These are phyloP conservation scores for Daldinia childiae DNA, from an alignment of 495 filamentous ascomycete species.

Conservation along the genomic window DNA sequence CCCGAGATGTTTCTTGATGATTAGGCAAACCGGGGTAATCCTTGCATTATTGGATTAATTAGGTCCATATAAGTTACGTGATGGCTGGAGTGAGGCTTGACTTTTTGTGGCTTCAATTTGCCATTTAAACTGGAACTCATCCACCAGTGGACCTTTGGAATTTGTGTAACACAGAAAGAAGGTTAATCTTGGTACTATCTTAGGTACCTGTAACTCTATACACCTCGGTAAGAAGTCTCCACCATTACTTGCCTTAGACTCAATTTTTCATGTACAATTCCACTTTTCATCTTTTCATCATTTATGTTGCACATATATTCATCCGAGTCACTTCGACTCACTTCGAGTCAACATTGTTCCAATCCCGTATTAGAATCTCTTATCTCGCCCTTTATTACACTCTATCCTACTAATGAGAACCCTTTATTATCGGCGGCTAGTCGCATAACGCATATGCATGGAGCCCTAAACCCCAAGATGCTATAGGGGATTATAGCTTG, in stretches of 20 bases:
- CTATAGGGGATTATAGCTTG: slow-evolving; percentile 25
- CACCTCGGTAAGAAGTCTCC: neutral
- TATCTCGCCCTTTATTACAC: slow-evolving; percentile 18
- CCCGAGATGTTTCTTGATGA: slow-evolving; percentile 37
- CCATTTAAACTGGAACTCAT: neutral
- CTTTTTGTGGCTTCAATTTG: neutral
- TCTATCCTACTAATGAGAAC: slow-evolving; percentile 27
- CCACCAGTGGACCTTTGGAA: neutral
- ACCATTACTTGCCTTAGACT: neutral
- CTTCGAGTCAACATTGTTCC: neutral
- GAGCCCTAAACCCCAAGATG: slow-evolving; percentile 21
- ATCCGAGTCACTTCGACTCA: slow-evolving; percentile 1
- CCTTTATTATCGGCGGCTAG: slow-evolving; percentile 40
- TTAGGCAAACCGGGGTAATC: neutral
- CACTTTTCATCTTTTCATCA: slow-evolving; percentile 1
- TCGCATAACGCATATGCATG: slow-evolving; percentile 45
- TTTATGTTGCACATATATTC: neutral
- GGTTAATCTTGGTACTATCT: neutral
- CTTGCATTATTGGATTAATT: neutral
- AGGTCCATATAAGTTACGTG: neutral
- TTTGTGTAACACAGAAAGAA: neutral
- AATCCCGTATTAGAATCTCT: slow-evolving; percentile 1
- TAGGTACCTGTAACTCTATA: too few species aligned
- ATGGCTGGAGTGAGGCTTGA: slow-evolving; percentile 1
- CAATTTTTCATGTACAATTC: neutral